Evolutionary conservation across 1,139 yeast species (phyloP), one percentile per base, ranked within the genome.

Genomic region (Kodamaea derodonti): DNA sequence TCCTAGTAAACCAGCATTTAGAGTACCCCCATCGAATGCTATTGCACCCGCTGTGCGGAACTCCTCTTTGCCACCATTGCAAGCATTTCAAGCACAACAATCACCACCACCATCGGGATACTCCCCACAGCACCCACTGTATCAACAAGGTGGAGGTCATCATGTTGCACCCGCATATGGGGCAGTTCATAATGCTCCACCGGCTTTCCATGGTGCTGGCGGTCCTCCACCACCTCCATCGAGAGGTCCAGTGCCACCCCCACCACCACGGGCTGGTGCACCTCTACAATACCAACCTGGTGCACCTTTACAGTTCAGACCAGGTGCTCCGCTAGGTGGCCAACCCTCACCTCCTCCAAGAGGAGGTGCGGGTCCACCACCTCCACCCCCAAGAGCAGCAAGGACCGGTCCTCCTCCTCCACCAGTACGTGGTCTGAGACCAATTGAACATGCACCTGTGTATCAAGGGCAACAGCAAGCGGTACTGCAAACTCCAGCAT

Each of bases 251-350:
- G 57, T 62, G 4, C 68, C 72, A 12, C 65, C 59, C 8, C 52
- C 60, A 22, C 65, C 63, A 10, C 60, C 65, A 17, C 49, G 62
- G 34, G 48, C 54, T 12, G 38, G 39, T 8, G 31, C 27, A 15
- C 66, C 60, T 9, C 60, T 22, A 64, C 63, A 11, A 61, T 62
- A 7, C 59, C 65, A 20, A 49, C 60, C 33, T 45, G 53, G 11
- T 34, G 9, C 22, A 9, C 6, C 9, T 18, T 18, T 9, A 18
- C 9, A n/a, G n/a, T n/a, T n/a, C n/a, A n/a, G n/a, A n/a, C n/a
- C n/a, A n/a, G n/a, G n/a, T n/a, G n/a, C n/a, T n/a, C 23, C 8
- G 13, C 14, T 14, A 24, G 26, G 26, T 24, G 37, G 8, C 15
- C 30, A 29, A 4, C 43, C 42, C 12, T 40, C 42, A 10, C 36